Evolutionary conservation across 2,329 filamentous ascomycete genomes (phyloP), one percentile per base, ranked within the genome.

Genomic region (Falciphora oryzae): DNA sequence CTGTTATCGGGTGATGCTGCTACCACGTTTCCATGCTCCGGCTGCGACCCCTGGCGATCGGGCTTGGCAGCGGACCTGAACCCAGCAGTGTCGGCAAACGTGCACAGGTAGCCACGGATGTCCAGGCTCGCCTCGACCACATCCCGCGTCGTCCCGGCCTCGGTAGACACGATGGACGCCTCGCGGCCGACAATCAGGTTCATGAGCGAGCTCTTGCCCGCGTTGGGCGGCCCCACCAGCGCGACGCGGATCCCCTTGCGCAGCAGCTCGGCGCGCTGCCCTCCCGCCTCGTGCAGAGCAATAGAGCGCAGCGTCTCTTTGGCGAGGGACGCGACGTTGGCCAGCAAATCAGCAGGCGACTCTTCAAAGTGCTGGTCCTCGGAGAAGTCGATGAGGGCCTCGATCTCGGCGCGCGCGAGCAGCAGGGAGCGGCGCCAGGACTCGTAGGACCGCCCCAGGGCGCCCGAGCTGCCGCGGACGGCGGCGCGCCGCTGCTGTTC

Each of bases 341-440:
- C 75, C 59, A 96, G 82, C 28, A 98, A 81, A 64, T 90, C 84
- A 0, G 82, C 78, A 0, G 92, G 90, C 3, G 91, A 89, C 75
- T 97, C 93, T 70, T 98, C 93, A 72, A 99, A 96, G 78, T 98
- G 91, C 76, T 99, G 94, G 72, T 98, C 95, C 75, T 99, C 95
- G 1, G 92, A 90, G 74, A 99, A 99, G 76, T 99, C 95, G 67
- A 99, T 98, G 69, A 99, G 78, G 0, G 95, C 95, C 76, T 99
- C 95, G 56, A 99, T 83, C 77, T 98, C 93, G 13, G 92, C 95
- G 2, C 95, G 86, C 13, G 93, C 93, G 67, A 89, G 83, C 8
- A 98, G 80, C 25, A 99, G 78, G 68, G 87, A 82, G 68, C 85
- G 80, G 31, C 94, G 87, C 95, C 95, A 99, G 13, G 72, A 71